Evolutionary conservation across 805 yeast genomes (phyloP).

Genomic region (Candida ulmi): DNA sequence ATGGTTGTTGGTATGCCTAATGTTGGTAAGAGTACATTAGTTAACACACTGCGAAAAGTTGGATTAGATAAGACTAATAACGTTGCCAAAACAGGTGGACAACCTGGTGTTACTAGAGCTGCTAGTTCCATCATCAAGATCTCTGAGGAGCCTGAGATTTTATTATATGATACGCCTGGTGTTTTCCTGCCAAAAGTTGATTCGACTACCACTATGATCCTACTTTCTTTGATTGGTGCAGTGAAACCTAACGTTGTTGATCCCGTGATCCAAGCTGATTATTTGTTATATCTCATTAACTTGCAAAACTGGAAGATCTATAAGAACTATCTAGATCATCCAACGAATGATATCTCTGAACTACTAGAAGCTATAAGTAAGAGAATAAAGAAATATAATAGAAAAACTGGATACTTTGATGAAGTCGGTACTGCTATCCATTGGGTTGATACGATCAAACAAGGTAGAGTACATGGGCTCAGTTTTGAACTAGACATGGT

Average conservation of each 20-base stretch:
- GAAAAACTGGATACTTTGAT: slow-evolving; percentile 34
- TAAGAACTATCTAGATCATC: slow-evolving; percentile 41
- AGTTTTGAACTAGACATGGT: slow-evolving; percentile 20
- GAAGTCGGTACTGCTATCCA: slow-evolving; percentile 57
- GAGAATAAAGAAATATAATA: slow-evolving; percentile 26
- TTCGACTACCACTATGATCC: slow-evolving; percentile 64
- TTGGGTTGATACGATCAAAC: slow-evolving; percentile 58
- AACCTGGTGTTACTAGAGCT: slow-evolving; percentile 84
- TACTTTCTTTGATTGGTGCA: slow-evolving; percentile 69
- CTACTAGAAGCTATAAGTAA: slow-evolving; percentile 46
- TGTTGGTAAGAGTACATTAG: slow-evolving; percentile 90
- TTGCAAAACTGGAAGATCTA: slow-evolving; percentile 35
- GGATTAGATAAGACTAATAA: slow-evolving; percentile 32
- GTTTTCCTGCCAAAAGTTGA: slow-evolving; percentile 75
- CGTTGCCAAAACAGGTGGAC: slow-evolving; percentile 81
- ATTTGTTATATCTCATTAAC: slow-evolving; percentile 68
- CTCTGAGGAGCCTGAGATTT: slow-evolving; percentile 52
- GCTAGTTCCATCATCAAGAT: slow-evolving; percentile 74
- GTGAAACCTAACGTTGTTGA: slow-evolving; percentile 67
- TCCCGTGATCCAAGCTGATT: slow-evolving; percentile 84
- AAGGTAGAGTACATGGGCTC: slow-evolving; percentile 35
- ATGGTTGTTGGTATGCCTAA: slow-evolving; percentile 94
- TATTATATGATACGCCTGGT: slow-evolving; percentile 89
- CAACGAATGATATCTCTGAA: slow-evolving; percentile 67
- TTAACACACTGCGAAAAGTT: slow-evolving; percentile 59